phyloP scores from a whole-genome alignment of 257 asterid species.

The Solanum paucissectum region DNA sequence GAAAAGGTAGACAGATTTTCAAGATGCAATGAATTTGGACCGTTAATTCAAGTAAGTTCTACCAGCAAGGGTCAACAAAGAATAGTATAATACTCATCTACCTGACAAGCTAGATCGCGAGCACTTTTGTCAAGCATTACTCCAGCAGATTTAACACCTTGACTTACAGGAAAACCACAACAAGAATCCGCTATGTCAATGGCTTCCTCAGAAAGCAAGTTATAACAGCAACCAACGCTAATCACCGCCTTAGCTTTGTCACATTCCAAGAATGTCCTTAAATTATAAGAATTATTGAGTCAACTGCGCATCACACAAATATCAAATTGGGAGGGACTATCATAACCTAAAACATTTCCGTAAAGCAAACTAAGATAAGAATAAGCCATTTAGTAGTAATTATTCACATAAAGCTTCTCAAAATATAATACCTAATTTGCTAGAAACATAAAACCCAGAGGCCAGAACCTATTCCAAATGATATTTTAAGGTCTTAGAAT shows the following conservation, averaged over 20 bases:
- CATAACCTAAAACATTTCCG: not conserved
- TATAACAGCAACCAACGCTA: constrained; percentile 93
- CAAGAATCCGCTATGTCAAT: constrained; percentile 15
- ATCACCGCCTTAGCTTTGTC: constrained; percentile 61
- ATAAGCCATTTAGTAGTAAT: not conserved
- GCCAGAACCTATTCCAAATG: not conserved
- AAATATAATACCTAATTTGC: not conserved
- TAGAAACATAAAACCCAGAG: not conserved
- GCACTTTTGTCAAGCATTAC: constrained; percentile 52
- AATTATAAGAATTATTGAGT: not conserved
- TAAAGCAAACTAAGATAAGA: not conserved
- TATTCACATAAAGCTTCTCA: not conserved
- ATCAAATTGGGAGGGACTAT: not conserved
- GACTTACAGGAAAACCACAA: constrained; percentile 78
- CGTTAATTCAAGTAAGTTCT: constrained; percentile 1
- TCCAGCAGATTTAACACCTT: constrained; percentile 50
- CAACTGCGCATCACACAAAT: constrained; percentile 9
- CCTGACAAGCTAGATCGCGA: constrained; percentile 97
- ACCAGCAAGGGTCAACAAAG: not conserved
- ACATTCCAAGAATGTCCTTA: constrained; percentile 73
- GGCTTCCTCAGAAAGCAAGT: constrained; percentile 65
- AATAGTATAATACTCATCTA: constrained; percentile 10
- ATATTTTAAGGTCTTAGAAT: not conserved
- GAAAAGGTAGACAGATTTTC: not conserved
- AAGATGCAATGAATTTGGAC: not conserved